A percentile compares a stretch with the other conserved stretches of the same genome.
Evolutionary conservation across 1,284 basidiomycete species (phyloP).

Genomic region (Waitea zeae): DNA sequence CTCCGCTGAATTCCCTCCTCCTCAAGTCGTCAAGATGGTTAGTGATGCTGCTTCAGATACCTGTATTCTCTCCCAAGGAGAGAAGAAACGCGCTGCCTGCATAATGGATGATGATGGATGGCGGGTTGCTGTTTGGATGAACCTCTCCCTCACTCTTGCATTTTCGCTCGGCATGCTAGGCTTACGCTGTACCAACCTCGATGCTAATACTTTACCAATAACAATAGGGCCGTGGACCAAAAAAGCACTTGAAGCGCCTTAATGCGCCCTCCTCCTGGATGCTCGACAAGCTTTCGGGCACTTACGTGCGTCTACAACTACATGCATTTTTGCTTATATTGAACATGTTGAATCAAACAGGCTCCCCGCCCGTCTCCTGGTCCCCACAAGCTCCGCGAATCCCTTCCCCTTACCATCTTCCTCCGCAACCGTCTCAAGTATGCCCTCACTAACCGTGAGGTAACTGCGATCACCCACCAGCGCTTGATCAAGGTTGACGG

Average conservation of each 20-base stretch:
- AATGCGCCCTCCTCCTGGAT: slow-evolving; percentile 98
- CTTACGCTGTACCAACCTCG: neutral
- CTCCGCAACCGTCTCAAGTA: slow-evolving; percentile 99
- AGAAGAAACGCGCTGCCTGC: neutral
- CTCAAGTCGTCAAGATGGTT: slow-evolving; percentile 1
- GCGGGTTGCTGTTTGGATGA: neutral
- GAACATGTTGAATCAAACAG: slow-evolving; percentile 18
- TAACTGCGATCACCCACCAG: slow-evolving; percentile 89
- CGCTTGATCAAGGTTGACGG: slow-evolving; percentile 97
- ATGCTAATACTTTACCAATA: neutral
- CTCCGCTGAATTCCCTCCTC: slow-evolving; percentile 1
- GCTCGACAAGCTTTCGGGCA: slow-evolving; percentile 97
- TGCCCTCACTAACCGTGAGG: slow-evolving; percentile 92
- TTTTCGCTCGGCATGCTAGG: neutral
- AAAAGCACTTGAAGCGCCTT: slow-evolving; percentile 98
- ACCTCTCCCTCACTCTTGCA: neutral
- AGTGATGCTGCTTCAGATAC: neutral
- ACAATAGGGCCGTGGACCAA: slow-evolving; percentile 86
- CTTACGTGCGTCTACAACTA: slow-evolving; percentile 57
- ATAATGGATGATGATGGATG: neutral
- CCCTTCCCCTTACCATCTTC: slow-evolving; percentile 86
- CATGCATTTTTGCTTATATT: neutral
- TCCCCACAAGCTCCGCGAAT: slow-evolving; percentile 98
- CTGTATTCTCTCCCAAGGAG: neutral
- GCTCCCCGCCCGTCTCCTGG: slow-evolving; percentile 94